Evolutionary conservation across 805 yeast species (phyloP), one percentile per base, ranked within the genome.

Genomic region (Lachancea meyersii): DNA sequence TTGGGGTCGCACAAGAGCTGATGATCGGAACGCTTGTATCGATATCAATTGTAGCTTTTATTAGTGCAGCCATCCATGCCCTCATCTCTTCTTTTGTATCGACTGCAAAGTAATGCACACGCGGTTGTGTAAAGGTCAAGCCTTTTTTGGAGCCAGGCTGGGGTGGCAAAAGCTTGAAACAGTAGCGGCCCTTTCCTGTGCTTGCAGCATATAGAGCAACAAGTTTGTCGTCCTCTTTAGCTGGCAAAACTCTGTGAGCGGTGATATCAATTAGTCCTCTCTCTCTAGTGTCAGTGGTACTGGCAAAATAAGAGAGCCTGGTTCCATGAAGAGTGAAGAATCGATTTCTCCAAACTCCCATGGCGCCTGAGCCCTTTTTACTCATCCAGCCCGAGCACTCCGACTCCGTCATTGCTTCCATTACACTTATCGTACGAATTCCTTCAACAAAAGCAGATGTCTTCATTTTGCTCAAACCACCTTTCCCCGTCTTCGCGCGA

Each of bases 111-210:
- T 83, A 93, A 57, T 93, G 98, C 6, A 88, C 85, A 51, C 88
- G 86, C 22, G 96, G 98, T 50, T 89, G 96, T 0, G 99, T 93
- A 62, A 93, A 93, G 0, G 96, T 89, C 44, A 93, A 76, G 0
- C 97, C 97, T 65, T 89, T 91, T 51, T 82, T 81, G 41, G 91
- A 86, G 0, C 99, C 99, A 0, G 97, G 97, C 2, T 95, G 95
- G 0, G 99, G 99, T 8, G 99, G 99, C 3, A 89, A 78, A 10
- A 93, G 62, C 63, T 89, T 89, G 70, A 93, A 91, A 56, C 96
- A 87, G 59, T 79, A 86, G 31, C 95, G 73, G n/a, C 97, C 97
- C 34, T 85, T 82, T 7, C 97, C 96, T 3, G 95, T 83, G 24
- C 91, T 80, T 0, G 96, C 93, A 0, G 97, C 97, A 62, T 86